Base-by-base conservation (phyloP, 2,329 filamentous ascomycete genomes). In the Dendrostoma leiphaemia region DNA sequence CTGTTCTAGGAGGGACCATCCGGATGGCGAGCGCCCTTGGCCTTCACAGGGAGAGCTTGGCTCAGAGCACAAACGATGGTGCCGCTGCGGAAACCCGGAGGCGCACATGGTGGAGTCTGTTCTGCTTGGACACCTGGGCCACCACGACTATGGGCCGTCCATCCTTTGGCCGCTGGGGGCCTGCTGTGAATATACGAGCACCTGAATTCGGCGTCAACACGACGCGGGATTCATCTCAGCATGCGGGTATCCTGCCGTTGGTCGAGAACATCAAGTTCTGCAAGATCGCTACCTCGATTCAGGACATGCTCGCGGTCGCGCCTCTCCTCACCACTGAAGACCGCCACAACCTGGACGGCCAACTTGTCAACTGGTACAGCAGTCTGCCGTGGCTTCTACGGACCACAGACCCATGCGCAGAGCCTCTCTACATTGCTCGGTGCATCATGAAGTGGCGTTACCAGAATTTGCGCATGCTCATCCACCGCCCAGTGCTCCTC, bases 391-490 rank as follows among this genome's bases (percentile, higher is more conserved):
- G 82, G 74, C 74, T 88, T 13, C 74, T 88, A 31, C 77, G 82
- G 60, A 81, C 83, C 19, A 81, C 74, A 10, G 84, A 90, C 53
- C 82, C 85, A 9, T 89, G 86, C 64, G 84, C 86, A 0, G 85
- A 89, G 60, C 83, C 86, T 2, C 79, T 91, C 17, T 84, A 83
- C 59, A 86, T 87, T 46, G 83, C 86, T 1, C 80, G 88, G 48
- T 84, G 84, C 59, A 81, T 91, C 62, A 90, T 91, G 85, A 88
- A 89, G 67, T 92, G 89, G 89, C 81, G 89, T 13, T 92, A 89
- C 65, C 85, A 89, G 65, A 91, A 90, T 62, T 79, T 91, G 44
- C 85, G 88, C 44, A 87, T 91, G 70, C 79, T 92, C 1, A 80
- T 92, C 21, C 86, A 91, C 67, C 79, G 89, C 3, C 88, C 89